Base-by-base conservation (phyloP, 176 grass and related monocot species). In the Tillandsia fasciculata region DNA sequence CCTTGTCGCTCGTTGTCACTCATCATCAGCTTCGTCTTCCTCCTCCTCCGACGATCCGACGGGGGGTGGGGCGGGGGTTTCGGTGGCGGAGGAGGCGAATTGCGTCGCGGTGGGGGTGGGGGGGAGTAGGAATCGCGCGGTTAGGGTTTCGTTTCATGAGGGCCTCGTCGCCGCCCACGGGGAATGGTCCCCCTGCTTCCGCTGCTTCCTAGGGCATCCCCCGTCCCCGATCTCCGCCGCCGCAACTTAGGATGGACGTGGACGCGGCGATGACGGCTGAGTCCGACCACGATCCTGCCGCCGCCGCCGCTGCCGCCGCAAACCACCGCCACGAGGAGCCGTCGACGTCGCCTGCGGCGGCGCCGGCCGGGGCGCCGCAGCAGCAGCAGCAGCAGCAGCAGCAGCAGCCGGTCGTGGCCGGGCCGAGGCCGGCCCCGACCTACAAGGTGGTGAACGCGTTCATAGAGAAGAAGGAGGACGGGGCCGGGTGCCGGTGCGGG, bases 401-500 rank as follows among this genome's bases (percentile, higher is more conserved):
- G 23, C 47, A 74, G 52, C 83, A 75, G 14, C 77, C 15, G 3
- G 68, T 64, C 15, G 79, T 72, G 10, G 50, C 70, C 1, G 88
- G 88, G 8, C 92, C 88, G 50, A 88, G 84, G 51, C 89, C 84
- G 0, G 94, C 94, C 2, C 95, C 90, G 0, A 82, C 68, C 61
- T 99, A 94, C 73, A 86, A 84, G 7, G 80, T 71, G 22, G 95
- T 94, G 75, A 88, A 80, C 85, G 95, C 87, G 42, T 64, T 90
- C 68, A 88, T 90, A 77, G 95, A 99, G 50, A 90, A 89, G 84
- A 86, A 94, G 79, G 95, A 99, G 76, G 95, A 94, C 66, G 90
- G 90, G 24, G 82, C 95, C 0, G 89, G 89, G 18, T 94, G 87
- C 81, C 80, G 95, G 13, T 99, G 95, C 26, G 95, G 95, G 20